Base-by-base conservation (phyloP, 2,329 filamentous ascomycete genomes). In the Didymosphaeria variabile region DNA sequence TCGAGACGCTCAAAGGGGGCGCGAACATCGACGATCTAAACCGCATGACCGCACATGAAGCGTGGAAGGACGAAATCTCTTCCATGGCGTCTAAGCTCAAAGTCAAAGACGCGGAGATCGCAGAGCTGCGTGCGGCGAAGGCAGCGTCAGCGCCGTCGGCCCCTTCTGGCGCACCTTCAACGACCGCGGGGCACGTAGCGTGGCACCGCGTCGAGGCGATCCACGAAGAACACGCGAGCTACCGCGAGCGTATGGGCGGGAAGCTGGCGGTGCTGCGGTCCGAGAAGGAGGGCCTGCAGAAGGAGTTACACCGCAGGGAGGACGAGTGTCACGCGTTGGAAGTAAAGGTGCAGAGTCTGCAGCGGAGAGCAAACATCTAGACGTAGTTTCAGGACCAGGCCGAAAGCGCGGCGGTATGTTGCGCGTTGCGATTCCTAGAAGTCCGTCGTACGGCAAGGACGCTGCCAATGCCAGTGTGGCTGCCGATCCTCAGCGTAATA, bases 261-360 rank as follows among this genome's bases (percentile, higher is more conserved):
- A 77, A 71, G 64, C 58, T 80, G 55, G 77, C 79, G 62, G 70
- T 72, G 19, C 65, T 81, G n/a, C 63, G 79, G 40, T 74, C 71
- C 3, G 79, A 81, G 64, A 80, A 80, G 68, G 79, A 81, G 67
- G 61, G 55, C 2, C 62, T 80, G 61, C 77, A 79, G 66, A 76
- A 64, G 59, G 77, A 79, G 47, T 60, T 80, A 59, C 72, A 78
- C 54, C 67, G 72, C 36, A 76, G 75, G 65, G 79, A 81, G 63
- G 79, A 80, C 57, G 77, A 79, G 32, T 76, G 73, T 59, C 72
- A 78, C 47, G 67, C 70, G 26, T 61, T 81, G 49, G 79, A 80
- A 61, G 71, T 71, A 34, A 78, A 69, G 61, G 60, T 79, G 44
- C 72, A 76, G 59, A 76, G 59, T 47, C 57, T 79, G 40, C 72